phyloP scores from a whole-genome alignment of 352 stramenopile genomes.

The Lagenidium giganteum region DNA sequence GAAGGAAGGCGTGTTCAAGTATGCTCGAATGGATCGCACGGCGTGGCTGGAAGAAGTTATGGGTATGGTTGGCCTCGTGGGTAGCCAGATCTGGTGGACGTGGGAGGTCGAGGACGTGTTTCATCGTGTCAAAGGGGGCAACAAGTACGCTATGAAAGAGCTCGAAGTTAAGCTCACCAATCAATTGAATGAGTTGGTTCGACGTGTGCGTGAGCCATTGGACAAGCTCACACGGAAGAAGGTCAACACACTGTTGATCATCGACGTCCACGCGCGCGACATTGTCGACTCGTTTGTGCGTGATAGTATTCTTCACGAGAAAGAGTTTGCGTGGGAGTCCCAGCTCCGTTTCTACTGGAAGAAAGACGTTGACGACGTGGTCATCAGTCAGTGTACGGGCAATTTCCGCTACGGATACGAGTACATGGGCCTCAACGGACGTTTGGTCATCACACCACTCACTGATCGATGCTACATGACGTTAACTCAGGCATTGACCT shows the following conservation, averaged over 20 bases:
- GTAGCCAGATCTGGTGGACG: conserved; percentile 93
- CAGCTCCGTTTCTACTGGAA: conserved; percentile 90
- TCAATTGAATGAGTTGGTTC: conserved; percentile 89
- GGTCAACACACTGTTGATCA: conserved; percentile 90
- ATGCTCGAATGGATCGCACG: conserved; percentile 81
- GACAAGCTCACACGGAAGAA: conserved; percentile 87
- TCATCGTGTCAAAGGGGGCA: conserved; percentile 76
- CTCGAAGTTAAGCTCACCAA: conserved; percentile 85
- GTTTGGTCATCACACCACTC: conserved; percentile 90
- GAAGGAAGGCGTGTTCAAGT: conserved; percentile 92
- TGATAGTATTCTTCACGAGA: conserved; percentile 87
- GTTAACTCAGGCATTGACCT: conserved; percentile 89
- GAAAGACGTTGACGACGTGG: conserved; percentile 86
- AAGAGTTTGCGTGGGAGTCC: conserved; percentile 89
- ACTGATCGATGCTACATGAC: conserved; percentile 95
- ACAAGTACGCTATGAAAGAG: conserved; percentile 94
- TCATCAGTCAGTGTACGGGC: conserved; percentile 90
- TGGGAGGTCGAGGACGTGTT: conserved; percentile 95
- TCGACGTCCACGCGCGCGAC: conserved; percentile 87
- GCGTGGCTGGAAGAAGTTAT: conserved; percentile 87
- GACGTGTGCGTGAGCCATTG: conserved; percentile 86
- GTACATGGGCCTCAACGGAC: conserved; percentile 91
- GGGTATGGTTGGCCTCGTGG: conserved; percentile 90
- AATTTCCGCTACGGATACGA: conserved; percentile 92
- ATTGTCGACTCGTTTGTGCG: conserved; percentile 89